phyloP scores from a whole-genome alignment of 2,329 filamentous ascomycete genomes.

The Venturia nashicola region DNA sequence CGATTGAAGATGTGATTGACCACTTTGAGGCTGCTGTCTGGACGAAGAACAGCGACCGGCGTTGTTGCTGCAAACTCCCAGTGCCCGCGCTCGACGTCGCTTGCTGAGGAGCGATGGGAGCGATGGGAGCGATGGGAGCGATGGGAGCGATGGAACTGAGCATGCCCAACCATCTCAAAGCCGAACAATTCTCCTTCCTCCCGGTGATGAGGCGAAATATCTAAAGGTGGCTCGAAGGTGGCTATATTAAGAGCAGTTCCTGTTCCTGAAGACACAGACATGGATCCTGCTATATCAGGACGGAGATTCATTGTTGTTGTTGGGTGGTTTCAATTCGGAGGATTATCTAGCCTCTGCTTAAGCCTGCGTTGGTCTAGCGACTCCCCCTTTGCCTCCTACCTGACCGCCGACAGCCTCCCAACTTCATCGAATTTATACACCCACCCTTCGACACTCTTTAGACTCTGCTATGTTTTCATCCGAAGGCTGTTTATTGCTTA shows the following conservation, averaged over 20 bases:
- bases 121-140: no score
- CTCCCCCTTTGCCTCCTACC: neutral
- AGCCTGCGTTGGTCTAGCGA: neutral
- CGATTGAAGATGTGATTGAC: no score
- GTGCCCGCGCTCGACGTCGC: no score
- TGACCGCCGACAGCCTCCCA: neutral
- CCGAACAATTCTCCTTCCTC: no score
- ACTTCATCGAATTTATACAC: neutral
- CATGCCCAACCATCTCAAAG: no score
- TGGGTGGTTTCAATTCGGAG: neutral
- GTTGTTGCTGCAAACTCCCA: neutral
- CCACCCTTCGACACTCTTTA: neutral
- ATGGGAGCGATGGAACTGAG: no score
- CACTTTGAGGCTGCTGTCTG: no score
- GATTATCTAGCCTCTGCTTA: neutral
- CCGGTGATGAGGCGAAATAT: no score
- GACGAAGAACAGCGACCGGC: neutral
- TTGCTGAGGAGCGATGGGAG: no score
- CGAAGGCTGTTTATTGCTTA: neutral
- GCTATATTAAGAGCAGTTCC: neutral
- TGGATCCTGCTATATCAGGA: neutral
- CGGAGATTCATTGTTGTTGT: neutral
- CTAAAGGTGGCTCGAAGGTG: neutral
- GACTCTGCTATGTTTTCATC: neutral
- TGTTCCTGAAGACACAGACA: neutral